phyloP scores from a whole-genome alignment of 192 early-diverging fungal species.

The Haplosporangium gracile region DNA sequence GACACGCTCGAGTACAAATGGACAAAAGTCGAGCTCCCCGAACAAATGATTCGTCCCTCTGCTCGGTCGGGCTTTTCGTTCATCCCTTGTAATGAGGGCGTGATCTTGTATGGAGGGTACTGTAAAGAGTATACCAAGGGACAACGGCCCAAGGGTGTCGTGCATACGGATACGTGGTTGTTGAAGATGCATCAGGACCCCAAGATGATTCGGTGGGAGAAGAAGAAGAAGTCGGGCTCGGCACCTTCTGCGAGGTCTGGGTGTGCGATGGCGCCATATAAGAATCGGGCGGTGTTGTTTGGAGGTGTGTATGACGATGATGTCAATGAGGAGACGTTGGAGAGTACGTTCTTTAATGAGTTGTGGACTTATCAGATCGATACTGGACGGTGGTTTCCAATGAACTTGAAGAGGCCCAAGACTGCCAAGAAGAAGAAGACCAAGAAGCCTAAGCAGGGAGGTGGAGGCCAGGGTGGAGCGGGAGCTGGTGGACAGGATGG shows the following conservation, averaged over 20 bases:
- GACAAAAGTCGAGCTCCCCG: conserved; percentile 55
- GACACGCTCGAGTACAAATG: conserved; percentile 70
- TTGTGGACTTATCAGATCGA: conserved; percentile 72
- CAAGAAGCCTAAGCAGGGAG: conserved; percentile 42
- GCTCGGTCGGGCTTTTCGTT: conserved; percentile 76
- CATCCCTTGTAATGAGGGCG: conserved; percentile 63
- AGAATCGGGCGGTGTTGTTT: conserved; percentile 71
- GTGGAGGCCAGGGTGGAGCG: background rate
- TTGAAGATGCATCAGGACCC: conserved; percentile 74
- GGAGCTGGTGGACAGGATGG: conserved; percentile 34
- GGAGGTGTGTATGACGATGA: conserved; percentile 76
- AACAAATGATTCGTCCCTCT: conserved; percentile 42
- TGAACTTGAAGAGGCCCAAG: conserved; percentile 62
- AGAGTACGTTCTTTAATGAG: conserved; percentile 72
- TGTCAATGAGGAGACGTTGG: conserved; percentile 72
- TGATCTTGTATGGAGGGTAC: conserved; percentile 80
- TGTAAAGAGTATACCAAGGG: conserved; percentile 74
- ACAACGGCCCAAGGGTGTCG: conserved; percentile 67
- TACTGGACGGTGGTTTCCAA: conserved; percentile 71
- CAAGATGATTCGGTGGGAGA: conserved; percentile 71
- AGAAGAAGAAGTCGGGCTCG: conserved; percentile 67
- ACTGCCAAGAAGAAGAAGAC: conserved; percentile 60
- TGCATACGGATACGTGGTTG: conserved; percentile 66
- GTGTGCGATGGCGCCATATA: conserved; percentile 69
- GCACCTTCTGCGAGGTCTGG: conserved; percentile 53